Evolutionary conservation across 2,329 filamentous ascomycete species (phyloP).

Genomic region (Alternaria viburni): DNA sequence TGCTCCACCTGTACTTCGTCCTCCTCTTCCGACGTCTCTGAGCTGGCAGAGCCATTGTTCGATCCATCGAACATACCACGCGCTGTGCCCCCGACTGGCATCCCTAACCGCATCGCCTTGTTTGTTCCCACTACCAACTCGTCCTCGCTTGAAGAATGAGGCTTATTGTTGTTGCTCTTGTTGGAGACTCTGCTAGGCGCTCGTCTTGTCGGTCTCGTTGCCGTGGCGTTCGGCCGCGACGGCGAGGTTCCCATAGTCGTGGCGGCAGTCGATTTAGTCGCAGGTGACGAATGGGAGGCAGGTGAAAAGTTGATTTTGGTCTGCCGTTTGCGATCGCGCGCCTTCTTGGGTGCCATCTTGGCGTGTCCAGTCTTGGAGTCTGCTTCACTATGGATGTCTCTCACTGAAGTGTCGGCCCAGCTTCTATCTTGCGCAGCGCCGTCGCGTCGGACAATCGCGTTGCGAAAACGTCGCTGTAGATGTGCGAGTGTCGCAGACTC

Average conservation of each 20-base stretch:
- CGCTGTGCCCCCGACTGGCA: constrained; percentile 20
- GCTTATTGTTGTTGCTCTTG: neutral
- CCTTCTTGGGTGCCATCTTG: constrained; percentile 35
- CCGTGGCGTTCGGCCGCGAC: constrained; percentile 11
- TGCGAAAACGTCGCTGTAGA: neutral
- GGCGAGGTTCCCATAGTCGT: constrained; percentile 7
- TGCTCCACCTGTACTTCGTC: neutral
- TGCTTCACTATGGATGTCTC: constrained; percentile 1
- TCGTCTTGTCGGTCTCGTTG: constrained; percentile 26
- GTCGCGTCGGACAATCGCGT: constrained; percentile 9
- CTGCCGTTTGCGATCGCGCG: constrained; percentile 44
- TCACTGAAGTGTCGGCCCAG: neutral
- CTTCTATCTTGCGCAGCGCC: neutral
- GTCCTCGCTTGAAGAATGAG: constrained; percentile 33
- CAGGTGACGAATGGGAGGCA: constrained; percentile 49
- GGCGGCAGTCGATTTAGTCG: constrained; percentile 12
- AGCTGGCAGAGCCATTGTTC: constrained; percentile 14
- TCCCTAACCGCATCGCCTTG: constrained; percentile 24
- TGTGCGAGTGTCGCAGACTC: neutral
- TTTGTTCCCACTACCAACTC: constrained; percentile 25
- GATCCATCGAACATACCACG: constrained; percentile 37
- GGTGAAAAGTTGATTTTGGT: constrained; percentile 54
- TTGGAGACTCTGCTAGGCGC: constrained; percentile 18
- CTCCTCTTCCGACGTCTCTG: constrained; percentile 13
- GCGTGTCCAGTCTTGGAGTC: neutral